Conservation (phyloP, 495 filamentous ascomycete species). For the Daldinia loculata region DNA sequence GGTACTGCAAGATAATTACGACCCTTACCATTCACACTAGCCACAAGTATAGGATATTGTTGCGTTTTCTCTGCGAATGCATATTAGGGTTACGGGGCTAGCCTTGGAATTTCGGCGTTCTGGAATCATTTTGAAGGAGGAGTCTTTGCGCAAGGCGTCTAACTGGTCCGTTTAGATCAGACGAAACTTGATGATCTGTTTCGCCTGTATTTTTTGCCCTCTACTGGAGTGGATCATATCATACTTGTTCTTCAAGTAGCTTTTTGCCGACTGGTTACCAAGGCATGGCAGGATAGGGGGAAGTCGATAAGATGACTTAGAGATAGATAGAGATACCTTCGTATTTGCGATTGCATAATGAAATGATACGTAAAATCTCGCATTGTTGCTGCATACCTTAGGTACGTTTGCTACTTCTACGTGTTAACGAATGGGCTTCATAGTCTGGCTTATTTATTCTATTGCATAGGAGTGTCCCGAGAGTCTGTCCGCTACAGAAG, state of each 20-base stretch:
- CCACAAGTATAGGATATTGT: constrained; percentile 3
- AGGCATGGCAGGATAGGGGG: not conserved
- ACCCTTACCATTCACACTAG: not conserved
- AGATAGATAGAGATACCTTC: constrained; percentile 34
- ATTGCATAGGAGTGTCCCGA: no score
- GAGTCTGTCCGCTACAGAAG: no score
- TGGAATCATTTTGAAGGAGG: constrained; percentile 15
- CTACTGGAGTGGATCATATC: not conserved
- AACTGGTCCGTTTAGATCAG: constrained; percentile 15
- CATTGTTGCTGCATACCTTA: not conserved
- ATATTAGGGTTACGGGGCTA: constrained; percentile 22
- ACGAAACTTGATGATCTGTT: constrained; percentile 30
- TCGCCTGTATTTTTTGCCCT: constrained; percentile 3
- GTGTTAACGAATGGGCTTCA: not conserved
- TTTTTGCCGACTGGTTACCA: constrained; percentile 18
- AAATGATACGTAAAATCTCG: constrained; percentile 15
- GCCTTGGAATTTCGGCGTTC: constrained; percentile 29
- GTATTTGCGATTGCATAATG: constrained; percentile 26
- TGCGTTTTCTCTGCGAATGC: constrained; percentile 25
- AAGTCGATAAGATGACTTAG: constrained; percentile 2
- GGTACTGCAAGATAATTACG: constrained; percentile 14
- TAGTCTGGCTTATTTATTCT: not conserved
- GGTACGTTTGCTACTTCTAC: not conserved
- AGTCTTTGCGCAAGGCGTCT: constrained; percentile 18
- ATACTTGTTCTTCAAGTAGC: constrained; percentile 2